phyloP scores from a whole-genome alignment of 1,284 basidiomycete species.

The Volvariella volvacea region DNA sequence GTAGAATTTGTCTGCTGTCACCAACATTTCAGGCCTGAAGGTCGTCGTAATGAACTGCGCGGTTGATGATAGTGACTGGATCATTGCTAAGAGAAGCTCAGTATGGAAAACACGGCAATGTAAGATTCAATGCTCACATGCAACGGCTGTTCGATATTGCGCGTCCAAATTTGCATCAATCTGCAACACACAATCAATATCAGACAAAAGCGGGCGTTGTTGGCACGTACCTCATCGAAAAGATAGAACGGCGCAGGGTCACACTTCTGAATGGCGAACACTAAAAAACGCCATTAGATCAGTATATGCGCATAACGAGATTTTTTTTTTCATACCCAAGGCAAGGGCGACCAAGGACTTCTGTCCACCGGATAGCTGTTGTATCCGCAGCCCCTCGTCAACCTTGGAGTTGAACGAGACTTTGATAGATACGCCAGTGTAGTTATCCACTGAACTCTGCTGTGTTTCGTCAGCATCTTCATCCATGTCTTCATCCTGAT shows the following conservation, averaged over 20 bases:
- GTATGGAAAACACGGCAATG: not conserved
- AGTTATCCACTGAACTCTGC: conserved; percentile 82
- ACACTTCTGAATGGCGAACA: conserved; percentile 99
- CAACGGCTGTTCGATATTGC: conserved; percentile 95
- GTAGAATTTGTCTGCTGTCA: conserved; percentile 93
- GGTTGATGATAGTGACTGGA: conserved; percentile 77
- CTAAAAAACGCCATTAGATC: no score
- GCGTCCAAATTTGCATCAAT: conserved; percentile 98
- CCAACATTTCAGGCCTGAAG: conserved; percentile 96
- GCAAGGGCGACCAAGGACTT: conserved; percentile 97
- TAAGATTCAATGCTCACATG: conserved; percentile 49
- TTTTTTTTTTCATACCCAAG: no score
- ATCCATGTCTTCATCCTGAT: conserved; percentile 61
- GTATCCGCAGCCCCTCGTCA: conserved; percentile 93
- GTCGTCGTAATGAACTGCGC: conserved; percentile 99
- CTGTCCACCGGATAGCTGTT: conserved; percentile 96
- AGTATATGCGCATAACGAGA: no score
- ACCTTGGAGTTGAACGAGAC: conserved; percentile 98
- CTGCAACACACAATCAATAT: conserved; percentile 25
- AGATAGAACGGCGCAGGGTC: conserved; percentile 99
- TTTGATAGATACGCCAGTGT: conserved; percentile 96
- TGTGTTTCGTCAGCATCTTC: conserved; percentile 66
- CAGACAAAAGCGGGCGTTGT: not conserved
- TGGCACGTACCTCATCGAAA: conserved; percentile 80
- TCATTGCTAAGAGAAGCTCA: conserved; percentile 65